Evolutionary conservation across 73 alveolate genomes (phyloP), one percentile per base, ranked within the genome.

Genomic region (Paramecium sexaurelia): DNA sequence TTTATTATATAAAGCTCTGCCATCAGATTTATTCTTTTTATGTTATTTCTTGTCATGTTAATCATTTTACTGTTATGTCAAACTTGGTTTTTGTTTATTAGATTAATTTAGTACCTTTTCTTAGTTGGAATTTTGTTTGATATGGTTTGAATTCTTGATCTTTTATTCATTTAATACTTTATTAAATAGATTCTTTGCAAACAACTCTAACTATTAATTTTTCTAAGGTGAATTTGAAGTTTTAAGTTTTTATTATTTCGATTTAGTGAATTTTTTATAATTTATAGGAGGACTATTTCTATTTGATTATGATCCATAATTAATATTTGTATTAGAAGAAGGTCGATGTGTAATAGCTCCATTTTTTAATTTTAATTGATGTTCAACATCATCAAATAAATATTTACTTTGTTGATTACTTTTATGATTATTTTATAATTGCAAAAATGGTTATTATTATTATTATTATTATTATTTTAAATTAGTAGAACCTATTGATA

Each of bases 241-340:
- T 7, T 51, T 51, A 51, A 51, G 67, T 51, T 51, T 51, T 20
- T 26, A 22, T 61, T 61, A 61, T 27, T 61, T 51, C 0, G 67
- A 51, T 3, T 3, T 8, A 13, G 43, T 32, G 11, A 29, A 0
- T 61, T 61, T 61, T 61, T 61, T 61, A 61, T 61, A 41, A 19
- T 78, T 40, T 20, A 78, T 45, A 2, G 75, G 13, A 29, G 90
- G 90, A 43, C 90, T 78, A 39, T 78, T 41, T 78, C 90, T 78
- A 24, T 45, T 78, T 40, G 90, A 78, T 8, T 36, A 27, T 0
- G 83, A 61, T 2, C 47, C 83, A 71, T 41, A 41, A 13, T 41
- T 41, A 78, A 20, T 40, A n/a, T 78, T 20, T 8, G 41, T 41
- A 5, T 32, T 35, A 37, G 90, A 78, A 7, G 6, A 20, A 19